Percentiles rank a stretch among this genome's conserved stretches.
phyloP scores from a whole-genome alignment of 345 rosid species.

The Pistacia integerrima region DNA sequence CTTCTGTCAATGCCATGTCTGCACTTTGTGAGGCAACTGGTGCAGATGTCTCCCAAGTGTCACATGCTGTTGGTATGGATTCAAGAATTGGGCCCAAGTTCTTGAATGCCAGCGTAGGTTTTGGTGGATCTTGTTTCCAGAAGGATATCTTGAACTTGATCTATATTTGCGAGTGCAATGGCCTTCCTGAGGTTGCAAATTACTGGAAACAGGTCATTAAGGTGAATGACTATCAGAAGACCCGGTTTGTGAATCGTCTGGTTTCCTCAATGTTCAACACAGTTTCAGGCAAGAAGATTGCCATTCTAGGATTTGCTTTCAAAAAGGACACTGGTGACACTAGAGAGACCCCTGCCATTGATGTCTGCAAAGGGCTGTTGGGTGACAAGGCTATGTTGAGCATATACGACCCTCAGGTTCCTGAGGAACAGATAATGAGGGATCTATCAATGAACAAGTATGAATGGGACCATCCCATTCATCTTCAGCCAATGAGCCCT shows the following conservation, averaged over 20 bases:
- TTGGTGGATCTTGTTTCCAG: slow-evolving; percentile 78
- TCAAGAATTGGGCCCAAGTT: slow-evolving; percentile 72
- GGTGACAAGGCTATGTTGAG: slow-evolving; percentile 62
- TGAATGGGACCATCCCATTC: slow-evolving; percentile 70
- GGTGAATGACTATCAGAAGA: slow-evolving; percentile 76
- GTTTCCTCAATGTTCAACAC: slow-evolving; percentile 74
- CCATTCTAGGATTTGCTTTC: slow-evolving; percentile 69
- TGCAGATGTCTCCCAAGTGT: slow-evolving; percentile 62
- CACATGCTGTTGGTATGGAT: slow-evolving; percentile 65
- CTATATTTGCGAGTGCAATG: slow-evolving; percentile 72
- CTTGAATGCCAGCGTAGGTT: slow-evolving; percentile 74
- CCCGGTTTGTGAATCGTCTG: slow-evolving; percentile 61
- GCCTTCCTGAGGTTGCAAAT: slow-evolving; percentile 67
- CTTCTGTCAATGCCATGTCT: slow-evolving; percentile 79
- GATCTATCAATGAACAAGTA: slow-evolving; percentile 73
- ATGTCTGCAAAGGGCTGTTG: slow-evolving; percentile 66
- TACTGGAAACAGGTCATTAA: slow-evolving; percentile 80
- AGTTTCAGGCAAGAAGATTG: slow-evolving; percentile 61
- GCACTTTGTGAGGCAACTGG: slow-evolving; percentile 78
- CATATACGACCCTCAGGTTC: slow-evolving; percentile 68
- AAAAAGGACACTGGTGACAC: slow-evolving; percentile 83
- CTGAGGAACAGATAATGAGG: slow-evolving; percentile 62
- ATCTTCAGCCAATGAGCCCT: slow-evolving; percentile 60
- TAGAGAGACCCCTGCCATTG: slow-evolving; percentile 78
- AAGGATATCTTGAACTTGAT: slow-evolving; percentile 70